Conservation (phyloP, 2,329 filamentous ascomycete genomes). For the Penicillium sp. region DNA sequence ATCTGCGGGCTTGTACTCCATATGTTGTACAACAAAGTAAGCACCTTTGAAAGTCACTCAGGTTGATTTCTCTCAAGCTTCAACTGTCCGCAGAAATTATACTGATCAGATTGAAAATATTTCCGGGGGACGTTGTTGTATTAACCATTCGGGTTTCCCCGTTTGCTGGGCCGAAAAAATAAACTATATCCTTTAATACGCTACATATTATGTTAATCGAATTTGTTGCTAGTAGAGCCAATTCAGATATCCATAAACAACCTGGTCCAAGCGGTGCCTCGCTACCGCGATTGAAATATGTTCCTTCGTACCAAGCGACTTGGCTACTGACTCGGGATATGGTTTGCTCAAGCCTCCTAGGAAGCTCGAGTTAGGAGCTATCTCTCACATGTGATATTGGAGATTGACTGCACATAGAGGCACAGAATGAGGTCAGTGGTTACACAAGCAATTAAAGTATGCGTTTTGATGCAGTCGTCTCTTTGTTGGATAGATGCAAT, state of each 20-base stretch:
- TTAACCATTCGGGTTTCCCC: background rate
- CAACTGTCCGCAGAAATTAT: slow-evolving; percentile 4
- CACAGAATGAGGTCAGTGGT: background rate
- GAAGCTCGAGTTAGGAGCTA: background rate
- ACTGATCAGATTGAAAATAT: background rate
- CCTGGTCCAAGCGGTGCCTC: background rate
- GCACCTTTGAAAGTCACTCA: slow-evolving; percentile 4
- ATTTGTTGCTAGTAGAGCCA: background rate
- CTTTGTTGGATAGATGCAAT: background rate
- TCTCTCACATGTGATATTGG: slow-evolving; percentile 5
- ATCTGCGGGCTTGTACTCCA: slow-evolving; percentile 15
- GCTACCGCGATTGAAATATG: background rate
- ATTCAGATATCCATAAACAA: background rate
- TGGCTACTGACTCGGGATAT: background rate
- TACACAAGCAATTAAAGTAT: slow-evolving; percentile 2
- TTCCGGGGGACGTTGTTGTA: background rate
- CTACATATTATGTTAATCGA: background rate
- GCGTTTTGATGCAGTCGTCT: background rate
- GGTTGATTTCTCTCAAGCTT: background rate
- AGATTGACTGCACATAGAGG: background rate
- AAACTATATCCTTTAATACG: background rate
- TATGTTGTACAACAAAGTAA: slow-evolving; percentile 1
- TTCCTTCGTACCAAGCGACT: background rate
- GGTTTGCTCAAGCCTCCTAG: background rate
- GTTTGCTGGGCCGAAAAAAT: background rate